Conservation (phyloP, 495 filamentous ascomycete genomes). For the Aspergillus avenaceus region DNA sequence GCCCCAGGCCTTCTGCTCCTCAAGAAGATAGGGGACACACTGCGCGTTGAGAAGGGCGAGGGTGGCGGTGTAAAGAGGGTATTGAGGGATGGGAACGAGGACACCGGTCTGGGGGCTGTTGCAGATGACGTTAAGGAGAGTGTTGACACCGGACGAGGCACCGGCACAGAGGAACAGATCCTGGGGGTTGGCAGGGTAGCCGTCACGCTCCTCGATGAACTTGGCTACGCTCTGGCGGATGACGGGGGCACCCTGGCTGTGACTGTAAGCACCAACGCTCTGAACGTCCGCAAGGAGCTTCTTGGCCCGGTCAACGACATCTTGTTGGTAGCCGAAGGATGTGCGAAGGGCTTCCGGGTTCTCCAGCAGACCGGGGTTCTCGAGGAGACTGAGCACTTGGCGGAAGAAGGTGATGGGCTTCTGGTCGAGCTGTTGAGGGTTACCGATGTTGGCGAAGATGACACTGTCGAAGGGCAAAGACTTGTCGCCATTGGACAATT, state of each 20-base stretch:
- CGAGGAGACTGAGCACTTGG: slow-evolving; percentile 89
- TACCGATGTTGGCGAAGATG: slow-evolving; percentile 97
- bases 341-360: slow-evolving; percentile 65
- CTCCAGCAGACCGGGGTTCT: slow-evolving; percentile 81
- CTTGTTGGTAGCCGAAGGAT: slow-evolving; percentile 72
- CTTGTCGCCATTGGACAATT: slow-evolving; percentile 56
- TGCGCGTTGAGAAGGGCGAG: slow-evolving; percentile 78
- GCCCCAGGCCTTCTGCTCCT: slow-evolving; percentile 81
- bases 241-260: slow-evolving; percentile 79
- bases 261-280: slow-evolving; percentile 93
- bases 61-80: slow-evolving; percentile 95
- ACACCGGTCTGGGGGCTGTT: slow-evolving; percentile 73
- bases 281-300: slow-evolving; percentile 75
- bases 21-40: slow-evolving; percentile 88
- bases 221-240: slow-evolving; percentile 86
- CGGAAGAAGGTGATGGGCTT: slow-evolving; percentile 99
- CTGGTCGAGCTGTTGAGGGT: slow-evolving; percentile 97
- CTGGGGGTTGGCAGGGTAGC: slow-evolving; percentile 70
- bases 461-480: slow-evolving; percentile 81
- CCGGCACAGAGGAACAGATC: slow-evolving; percentile 85
- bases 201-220: slow-evolving; percentile 90
- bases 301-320: slow-evolving; percentile 81
- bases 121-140: slow-evolving; percentile 86
- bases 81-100: slow-evolving; percentile 94
- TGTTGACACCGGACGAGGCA: slow-evolving; percentile 91